A percentile compares a stretch with the other conserved stretches of the same genome.
Evolutionary conservation across 257 asterid species (phyloP).

Genomic region (Fraxinus pennsylvanica): DNA sequence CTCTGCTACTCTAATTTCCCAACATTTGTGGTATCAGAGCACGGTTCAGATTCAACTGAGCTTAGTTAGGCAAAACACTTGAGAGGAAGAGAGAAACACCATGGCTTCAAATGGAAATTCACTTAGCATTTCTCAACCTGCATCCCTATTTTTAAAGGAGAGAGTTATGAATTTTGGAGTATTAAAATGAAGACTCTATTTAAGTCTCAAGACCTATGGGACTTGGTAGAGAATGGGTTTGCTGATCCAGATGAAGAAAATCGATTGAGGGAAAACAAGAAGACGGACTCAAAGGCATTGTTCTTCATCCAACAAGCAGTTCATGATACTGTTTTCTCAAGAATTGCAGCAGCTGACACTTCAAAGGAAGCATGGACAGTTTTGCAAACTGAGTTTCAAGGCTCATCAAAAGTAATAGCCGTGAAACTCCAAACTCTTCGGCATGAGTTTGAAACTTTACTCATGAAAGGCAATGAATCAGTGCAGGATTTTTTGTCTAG

Average conservation of each 20-base stretch:
- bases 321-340: neutral
- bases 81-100: neutral
- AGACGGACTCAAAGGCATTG: neutral
- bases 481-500: neutral
- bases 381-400: constrained; percentile 13
- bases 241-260: neutral
- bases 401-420: neutral
- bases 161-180: neutral
- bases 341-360: neutral
- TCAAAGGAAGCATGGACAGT: neutral
- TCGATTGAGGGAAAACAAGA: neutral
- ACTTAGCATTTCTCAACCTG: neutral
- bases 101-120: neutral
- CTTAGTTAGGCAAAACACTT: neutral
- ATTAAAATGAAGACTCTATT: neutral
- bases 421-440: neutral
- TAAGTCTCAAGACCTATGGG: neutral
- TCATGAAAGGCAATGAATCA: constrained; percentile 4
- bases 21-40: neutral
- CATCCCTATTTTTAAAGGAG: neutral
- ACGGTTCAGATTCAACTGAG: neutral
- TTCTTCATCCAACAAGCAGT: constrained; percentile 1
- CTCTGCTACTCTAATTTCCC: neutral
- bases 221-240: neutral
- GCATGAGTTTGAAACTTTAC: neutral